Percentiles rank a stretch among this genome's conserved stretches.
phyloP scores from a whole-genome alignment of 768 basidiomycete genomes.

The Russula griseocarnosa region DNA sequence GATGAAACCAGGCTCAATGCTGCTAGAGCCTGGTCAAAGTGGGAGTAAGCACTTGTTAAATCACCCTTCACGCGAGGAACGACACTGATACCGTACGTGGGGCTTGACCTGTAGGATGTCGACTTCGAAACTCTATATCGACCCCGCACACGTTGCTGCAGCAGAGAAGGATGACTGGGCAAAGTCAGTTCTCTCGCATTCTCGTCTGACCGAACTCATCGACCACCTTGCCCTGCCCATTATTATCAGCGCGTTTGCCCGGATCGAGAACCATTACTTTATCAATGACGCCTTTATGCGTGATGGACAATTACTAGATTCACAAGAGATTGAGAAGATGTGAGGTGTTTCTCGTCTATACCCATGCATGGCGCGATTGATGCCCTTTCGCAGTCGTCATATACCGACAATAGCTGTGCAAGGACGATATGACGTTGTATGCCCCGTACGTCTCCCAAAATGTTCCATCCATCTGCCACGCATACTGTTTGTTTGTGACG shows the following conservation, averaged over 20 bases:
- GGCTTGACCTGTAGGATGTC: constrained; percentile 58
- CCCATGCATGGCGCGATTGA: background rate
- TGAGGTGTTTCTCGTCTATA: constrained; percentile 30
- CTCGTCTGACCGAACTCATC: background rate
- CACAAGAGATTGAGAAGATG: constrained; percentile 87
- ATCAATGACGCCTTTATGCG: constrained; percentile 87
- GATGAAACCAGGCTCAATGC: constrained; percentile 60
- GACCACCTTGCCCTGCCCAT: background rate
- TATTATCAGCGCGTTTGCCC: constrained; percentile 65
- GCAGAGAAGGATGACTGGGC: constrained; percentile 74
- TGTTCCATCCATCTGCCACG: constrained; percentile 26
- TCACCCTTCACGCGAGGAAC: background rate
- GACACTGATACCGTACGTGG: background rate
- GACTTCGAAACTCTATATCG: constrained; percentile 70
- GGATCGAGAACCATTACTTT: constrained; percentile 91
- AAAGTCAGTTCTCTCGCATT: constrained; percentile 46
- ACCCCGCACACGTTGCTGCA: constrained; percentile 60
- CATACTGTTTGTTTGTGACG: background rate
- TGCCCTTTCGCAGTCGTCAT: constrained; percentile 58
- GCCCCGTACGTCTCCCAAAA: constrained; percentile 51
- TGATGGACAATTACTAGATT: constrained; percentile 81
- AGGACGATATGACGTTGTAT: constrained; percentile 87
- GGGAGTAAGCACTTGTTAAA: constrained; percentile 65
- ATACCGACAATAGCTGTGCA: constrained; percentile 81
- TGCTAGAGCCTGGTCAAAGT: constrained; percentile 84